phyloP scores from a whole-genome alignment of 345 rosid genomes.

The Sapria himalayana region DNA sequence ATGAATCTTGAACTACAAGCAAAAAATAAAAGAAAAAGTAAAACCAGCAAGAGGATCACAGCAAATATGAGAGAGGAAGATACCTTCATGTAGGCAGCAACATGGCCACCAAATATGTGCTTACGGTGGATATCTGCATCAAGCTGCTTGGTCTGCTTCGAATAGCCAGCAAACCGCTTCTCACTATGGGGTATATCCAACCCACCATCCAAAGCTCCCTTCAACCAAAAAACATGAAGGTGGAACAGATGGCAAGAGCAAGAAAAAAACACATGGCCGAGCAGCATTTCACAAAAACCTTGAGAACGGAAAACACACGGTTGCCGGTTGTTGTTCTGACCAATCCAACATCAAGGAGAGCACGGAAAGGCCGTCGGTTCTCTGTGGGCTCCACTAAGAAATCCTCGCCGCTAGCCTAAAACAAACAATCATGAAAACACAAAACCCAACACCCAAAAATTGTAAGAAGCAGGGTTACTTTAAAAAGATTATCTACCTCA shows the following conservation, averaged over 20 bases:
- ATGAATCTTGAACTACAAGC: too few relatives aligned
- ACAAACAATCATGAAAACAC: not conserved
- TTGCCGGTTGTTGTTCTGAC: conserved; percentile 54
- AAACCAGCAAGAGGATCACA: not conserved
- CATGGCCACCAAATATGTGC: conserved; percentile 63
- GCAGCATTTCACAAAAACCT: conserved; percentile 15
- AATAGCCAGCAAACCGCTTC: conserved; percentile 71
- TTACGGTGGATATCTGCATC: conserved; percentile 66
- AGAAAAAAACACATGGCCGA: not conserved
- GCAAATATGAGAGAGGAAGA: not conserved
- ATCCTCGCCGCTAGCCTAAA: conserved; percentile 68
- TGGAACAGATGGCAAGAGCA: not conserved
- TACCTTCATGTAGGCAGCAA: conserved; percentile 68
- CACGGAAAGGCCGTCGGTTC: conserved; percentile 54
- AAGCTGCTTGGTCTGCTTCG: conserved; percentile 44
- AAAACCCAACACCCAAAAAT: too few relatives aligned
- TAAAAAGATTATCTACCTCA: conserved; percentile 42
- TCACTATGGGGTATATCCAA: conserved; percentile 72
- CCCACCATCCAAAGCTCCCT: conserved; percentile 89
- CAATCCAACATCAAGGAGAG: conserved; percentile 71
- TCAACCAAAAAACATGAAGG: not conserved
- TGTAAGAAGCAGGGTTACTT: too few relatives aligned
- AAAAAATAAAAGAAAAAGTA: not conserved
- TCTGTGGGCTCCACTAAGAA: conserved; percentile 53
- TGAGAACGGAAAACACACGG: conserved; percentile 58